A percentile compares a stretch with the other conserved stretches of the same genome.
Conservation (phyloP, 2,329 filamentous ascomycete species). For the Sclerotinia spermophila region DNA sequence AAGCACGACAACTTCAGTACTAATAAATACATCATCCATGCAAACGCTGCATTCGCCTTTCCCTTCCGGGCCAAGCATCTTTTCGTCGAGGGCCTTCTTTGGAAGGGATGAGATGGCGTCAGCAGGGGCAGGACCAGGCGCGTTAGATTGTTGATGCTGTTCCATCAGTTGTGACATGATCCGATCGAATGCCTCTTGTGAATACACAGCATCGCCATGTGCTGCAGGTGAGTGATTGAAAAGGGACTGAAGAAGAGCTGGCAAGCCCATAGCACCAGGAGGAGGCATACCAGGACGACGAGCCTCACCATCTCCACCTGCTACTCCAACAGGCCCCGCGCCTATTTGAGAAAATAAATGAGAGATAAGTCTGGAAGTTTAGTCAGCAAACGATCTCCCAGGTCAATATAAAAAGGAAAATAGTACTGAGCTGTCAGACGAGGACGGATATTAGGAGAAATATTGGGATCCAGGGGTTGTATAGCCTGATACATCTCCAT, state of each 20-base stretch:
- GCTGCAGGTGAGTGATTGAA: slow-evolving; percentile 51
- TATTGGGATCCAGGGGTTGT: not conserved
- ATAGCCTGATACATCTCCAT: not conserved
- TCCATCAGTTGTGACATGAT: slow-evolving; percentile 90
- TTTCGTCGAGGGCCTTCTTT: slow-evolving; percentile 64
- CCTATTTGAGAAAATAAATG: slow-evolving; percentile 31
- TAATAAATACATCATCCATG: slow-evolving; percentile 76
- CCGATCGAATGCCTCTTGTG: slow-evolving; percentile 84
- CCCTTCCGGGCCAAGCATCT: slow-evolving; percentile 61
- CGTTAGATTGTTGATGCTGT: slow-evolving; percentile 69
- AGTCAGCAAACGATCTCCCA: slow-evolving; percentile 32
- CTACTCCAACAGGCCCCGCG: not conserved
- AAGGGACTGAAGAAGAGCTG: slow-evolving; percentile 51
- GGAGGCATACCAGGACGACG: slow-evolving; percentile 37
- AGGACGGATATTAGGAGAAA: slow-evolving; percentile 19
- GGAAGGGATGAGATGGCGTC: slow-evolving; percentile 71
- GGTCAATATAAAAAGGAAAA: slow-evolving; percentile 26
- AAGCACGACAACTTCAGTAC: slow-evolving; percentile 70
- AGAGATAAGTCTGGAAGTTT: slow-evolving; percentile 32
- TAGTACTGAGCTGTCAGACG: slow-evolving; percentile 19
- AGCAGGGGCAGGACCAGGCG: slow-evolving; percentile 75
- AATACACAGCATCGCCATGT: slow-evolving; percentile 80
- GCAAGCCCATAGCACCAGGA: slow-evolving; percentile 42
- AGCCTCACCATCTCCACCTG: slow-evolving; percentile 25
- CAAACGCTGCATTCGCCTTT: slow-evolving; percentile 92